Percentiles rank a stretch among this genome's conserved stretches.
phyloP scores from a whole-genome alignment of 2,329 filamentous ascomycete species.

The Zalaria sp. region DNA sequence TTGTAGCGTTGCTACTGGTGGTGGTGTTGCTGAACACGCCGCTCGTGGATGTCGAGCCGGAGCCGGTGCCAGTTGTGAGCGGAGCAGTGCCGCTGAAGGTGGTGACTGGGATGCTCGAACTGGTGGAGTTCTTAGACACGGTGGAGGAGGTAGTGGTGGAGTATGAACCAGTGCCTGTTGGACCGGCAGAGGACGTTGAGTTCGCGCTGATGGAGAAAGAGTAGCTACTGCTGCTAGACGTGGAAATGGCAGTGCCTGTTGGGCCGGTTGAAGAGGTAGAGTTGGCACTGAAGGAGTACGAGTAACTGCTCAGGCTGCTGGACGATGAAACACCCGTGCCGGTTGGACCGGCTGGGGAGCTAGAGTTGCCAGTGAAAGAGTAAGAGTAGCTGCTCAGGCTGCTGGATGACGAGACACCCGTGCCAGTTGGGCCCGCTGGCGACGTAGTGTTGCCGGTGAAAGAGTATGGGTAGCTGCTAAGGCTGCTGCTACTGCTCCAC shows the following conservation, averaged over 20 bases:
- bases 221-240: background rate
- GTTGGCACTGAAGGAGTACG: background rate
- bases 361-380: background rate
- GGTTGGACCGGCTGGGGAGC: background rate
- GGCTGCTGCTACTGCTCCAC: background rate
- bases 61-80: background rate
- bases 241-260: conserved; percentile 1
- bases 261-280: conserved; percentile 1
- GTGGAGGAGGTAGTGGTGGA: background rate
- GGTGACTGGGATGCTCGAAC: background rate
- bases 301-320: background rate
- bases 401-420: background rate
- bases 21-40: conserved; percentile 1
- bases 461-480: background rate
- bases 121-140: background rate
- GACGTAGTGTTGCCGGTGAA: background rate
- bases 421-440: background rate
- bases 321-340: background rate
- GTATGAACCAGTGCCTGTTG: background rate
- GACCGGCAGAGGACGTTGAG: background rate
- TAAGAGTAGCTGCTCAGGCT: background rate
- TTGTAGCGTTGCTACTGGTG: conserved; percentile 3
- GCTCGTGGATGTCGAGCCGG: background rate
- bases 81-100: conserved; percentile 1
- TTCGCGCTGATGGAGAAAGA: conserved; percentile 1